Percentiles rank a stretch among this genome's conserved stretches.
phyloP scores from a whole-genome alignment of 2,329 filamentous ascomycete species.

The Alternaria infectoria region DNA sequence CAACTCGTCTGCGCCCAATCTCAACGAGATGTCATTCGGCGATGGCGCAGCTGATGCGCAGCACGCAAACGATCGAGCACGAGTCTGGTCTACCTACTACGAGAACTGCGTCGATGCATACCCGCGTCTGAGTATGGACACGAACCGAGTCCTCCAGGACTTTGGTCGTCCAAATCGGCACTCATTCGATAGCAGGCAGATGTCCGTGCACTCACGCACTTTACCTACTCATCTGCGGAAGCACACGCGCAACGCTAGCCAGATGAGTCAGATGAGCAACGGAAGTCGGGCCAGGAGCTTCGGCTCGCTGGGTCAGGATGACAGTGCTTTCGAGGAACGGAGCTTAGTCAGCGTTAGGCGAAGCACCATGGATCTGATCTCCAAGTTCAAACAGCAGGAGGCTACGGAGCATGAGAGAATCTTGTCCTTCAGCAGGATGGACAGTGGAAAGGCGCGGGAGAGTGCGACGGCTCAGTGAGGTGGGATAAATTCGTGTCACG shows the following conservation, averaged over 20 bases:
- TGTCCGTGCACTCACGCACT: constrained; percentile 20
- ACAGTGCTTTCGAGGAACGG: constrained; percentile 22
- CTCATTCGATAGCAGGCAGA: constrained; percentile 26
- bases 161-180: constrained; percentile 21
- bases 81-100: constrained; percentile 46
- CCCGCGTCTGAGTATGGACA: constrained; percentile 31
- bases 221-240: constrained; percentile 15
- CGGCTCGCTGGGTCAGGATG: constrained; percentile 17
- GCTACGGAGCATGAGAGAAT: constrained; percentile 41
- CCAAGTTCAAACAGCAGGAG: constrained; percentile 47
- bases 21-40: constrained; percentile 8
- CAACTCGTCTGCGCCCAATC: constrained; percentile 31
- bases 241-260: constrained; percentile 32
- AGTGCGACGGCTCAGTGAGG: constrained; percentile 5
- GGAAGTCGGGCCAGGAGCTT: constrained; percentile 26
- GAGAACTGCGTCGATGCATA: constrained; percentile 40
- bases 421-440: constrained; percentile 28
- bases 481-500: too few relatives aligned
- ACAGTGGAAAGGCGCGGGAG: constrained; percentile 7
- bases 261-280: constrained; percentile 27
- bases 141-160: constrained; percentile 17
- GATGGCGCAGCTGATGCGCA: constrained; percentile 20
- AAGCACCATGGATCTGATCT: constrained; percentile 51
- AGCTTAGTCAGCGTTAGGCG: constrained; percentile 45
- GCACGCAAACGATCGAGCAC: constrained; percentile 29